A percentile compares a stretch with the other conserved stretches of the same genome.
Conservation (phyloP, 1,139 yeast genomes). For the Scheffersomyces titani region DNA sequence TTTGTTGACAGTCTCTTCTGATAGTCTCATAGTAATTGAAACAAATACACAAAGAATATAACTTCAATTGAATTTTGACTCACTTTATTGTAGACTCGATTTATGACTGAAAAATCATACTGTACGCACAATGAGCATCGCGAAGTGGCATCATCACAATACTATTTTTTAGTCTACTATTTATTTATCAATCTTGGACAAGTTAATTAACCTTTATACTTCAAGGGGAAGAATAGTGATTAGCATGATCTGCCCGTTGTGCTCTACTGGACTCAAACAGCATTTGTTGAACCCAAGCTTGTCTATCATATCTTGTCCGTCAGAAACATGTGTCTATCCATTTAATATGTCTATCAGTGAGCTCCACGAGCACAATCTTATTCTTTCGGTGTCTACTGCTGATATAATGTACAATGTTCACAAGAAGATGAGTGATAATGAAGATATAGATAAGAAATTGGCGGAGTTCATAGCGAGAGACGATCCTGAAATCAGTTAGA, state of each 20-base stretch:
- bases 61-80: not conserved
- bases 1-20: constrained; percentile 62
- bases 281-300: constrained; percentile 28
- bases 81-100: not conserved
- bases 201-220: not conserved
- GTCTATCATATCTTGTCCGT: constrained; percentile 30
- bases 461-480: constrained; percentile 29
- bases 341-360: constrained; percentile 30
- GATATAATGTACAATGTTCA: constrained; percentile 30
- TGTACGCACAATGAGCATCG: not conserved
- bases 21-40: constrained; percentile 44
- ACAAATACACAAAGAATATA: not conserved
- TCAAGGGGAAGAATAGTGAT: not conserved
- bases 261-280: constrained; percentile 23
- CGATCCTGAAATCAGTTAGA: constrained; percentile 19
- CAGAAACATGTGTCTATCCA: constrained; percentile 30
- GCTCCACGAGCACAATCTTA: constrained; percentile 23
- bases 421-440: constrained; percentile 21
- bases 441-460: constrained; percentile 24
- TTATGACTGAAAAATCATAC: not conserved
- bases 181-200: not conserved
- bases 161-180: not conserved
- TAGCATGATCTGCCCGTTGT: constrained; percentile 30
- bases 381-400: constrained; percentile 19
- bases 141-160: not conserved